These are phyloP conservation scores for Ascomycota sp. DNA, from an alignment of 2,329 filamentous ascomycete genomes.

Conservation along the genomic window DNA sequence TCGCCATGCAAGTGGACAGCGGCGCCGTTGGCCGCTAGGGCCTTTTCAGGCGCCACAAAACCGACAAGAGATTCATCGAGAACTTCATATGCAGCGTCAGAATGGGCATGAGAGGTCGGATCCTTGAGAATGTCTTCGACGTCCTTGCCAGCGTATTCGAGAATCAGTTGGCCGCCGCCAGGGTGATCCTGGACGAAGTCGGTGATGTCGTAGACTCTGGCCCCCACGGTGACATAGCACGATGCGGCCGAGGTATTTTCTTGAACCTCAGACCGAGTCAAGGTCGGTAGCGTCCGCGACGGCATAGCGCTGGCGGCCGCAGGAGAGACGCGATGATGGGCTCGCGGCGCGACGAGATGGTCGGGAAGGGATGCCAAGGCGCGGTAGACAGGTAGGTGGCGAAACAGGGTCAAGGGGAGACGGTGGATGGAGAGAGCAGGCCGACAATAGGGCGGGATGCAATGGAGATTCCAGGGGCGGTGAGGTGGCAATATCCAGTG, in stretches of 20 bases:
- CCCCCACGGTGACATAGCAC: conserved; percentile 81
- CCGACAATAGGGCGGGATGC: too few relatives aligned
- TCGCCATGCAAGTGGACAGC: conserved; percentile 3
- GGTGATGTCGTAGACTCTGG: conserved; percentile 88
- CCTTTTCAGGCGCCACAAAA: conserved; percentile 46
- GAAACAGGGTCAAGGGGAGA: too few relatives aligned
- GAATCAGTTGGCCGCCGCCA: conserved; percentile 68
- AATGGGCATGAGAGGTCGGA: conserved; percentile 63
- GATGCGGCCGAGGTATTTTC: conserved; percentile 61
- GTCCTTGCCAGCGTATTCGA: conserved; percentile 82
- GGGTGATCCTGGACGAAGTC: conserved; percentile 81
- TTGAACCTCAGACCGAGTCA: conserved; percentile 63
- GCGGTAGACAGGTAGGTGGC: too few relatives aligned
- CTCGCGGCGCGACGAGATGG: conserved; percentile 2
- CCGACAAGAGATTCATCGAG: conserved; percentile 73
- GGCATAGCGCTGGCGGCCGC: conserved; percentile 36
- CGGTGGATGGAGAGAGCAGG: too few relatives aligned
- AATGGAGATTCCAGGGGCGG: too few relatives aligned
- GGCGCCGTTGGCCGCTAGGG: conserved; percentile 13
- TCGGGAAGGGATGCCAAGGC: too few relatives aligned
- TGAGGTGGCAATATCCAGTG: too few relatives aligned
- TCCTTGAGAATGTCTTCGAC: conserved; percentile 68
- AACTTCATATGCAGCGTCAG: conserved; percentile 87
- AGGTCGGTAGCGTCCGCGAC: conserved; percentile 60
- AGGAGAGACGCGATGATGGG: not conserved